Evolutionary conservation across 345 rosid species (phyloP).

Genomic region (Pistacia vera): DNA sequence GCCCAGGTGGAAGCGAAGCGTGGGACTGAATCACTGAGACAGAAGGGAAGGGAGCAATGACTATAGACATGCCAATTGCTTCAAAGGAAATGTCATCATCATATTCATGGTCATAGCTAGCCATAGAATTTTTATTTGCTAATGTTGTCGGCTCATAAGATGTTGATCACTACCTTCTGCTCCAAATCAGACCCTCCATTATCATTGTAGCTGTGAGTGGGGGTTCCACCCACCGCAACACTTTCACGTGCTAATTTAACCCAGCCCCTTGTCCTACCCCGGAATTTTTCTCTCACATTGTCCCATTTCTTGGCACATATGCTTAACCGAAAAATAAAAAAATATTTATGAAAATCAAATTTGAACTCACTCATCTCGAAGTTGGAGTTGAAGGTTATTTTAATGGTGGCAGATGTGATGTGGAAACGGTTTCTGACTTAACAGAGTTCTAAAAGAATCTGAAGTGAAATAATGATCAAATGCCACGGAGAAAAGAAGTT

Average conservation of each 20-base stretch:
- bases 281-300: not conserved
- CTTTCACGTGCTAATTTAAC: slow-evolving; percentile 25
- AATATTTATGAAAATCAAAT: not conserved
- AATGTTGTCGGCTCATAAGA: slow-evolving; percentile 16
- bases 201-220: not conserved
- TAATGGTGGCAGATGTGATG: not conserved
- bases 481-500: slow-evolving; percentile 8
- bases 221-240: slow-evolving; percentile 31
- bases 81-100: slow-evolving; percentile 25
- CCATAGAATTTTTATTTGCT: not conserved
- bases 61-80: slow-evolving; percentile 31
- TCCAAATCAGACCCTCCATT: not conserved
- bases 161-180: slow-evolving; percentile 21
- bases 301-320: slow-evolving; percentile 1
- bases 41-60: too few relatives aligned
- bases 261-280: slow-evolving; percentile 6
- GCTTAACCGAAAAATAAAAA: too few relatives aligned
- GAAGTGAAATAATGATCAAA: slow-evolving; percentile 7
- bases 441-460: not conserved
- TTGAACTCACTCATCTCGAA: not conserved
- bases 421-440: not conserved
- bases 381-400: not conserved
- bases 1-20: slow-evolving; percentile 2
- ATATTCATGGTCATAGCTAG: not conserved
- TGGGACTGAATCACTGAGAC: not conserved